Evolutionary conservation across 2,329 filamentous ascomycete genomes (phyloP), one percentile per base, ranked within the genome.

Genomic region (Fusarium sp.): DNA sequence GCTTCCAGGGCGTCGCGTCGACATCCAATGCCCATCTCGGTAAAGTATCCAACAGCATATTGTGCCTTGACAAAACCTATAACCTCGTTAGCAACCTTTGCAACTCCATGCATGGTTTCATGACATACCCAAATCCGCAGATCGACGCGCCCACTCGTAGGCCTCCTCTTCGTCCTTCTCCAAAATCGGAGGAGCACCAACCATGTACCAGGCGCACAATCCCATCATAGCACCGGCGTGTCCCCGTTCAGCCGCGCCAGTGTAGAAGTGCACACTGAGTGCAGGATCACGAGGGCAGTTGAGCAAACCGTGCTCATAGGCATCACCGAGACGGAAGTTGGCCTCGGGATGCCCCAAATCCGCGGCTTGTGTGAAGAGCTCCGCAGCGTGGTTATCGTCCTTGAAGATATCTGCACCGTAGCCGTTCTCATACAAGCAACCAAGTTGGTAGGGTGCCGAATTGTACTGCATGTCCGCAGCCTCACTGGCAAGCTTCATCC

Each of bases 11-110:
- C 90, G 78, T 99, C 96, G 53, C 93, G 90, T 36, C 93, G 91
- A 79, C 93, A 97, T 54, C 96, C 96, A 73, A 99, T 97, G 68
- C 96, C 96, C 92, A 96, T 97, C 79, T 99, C 96, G 5, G 94
- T 97, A 78, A 99, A 99, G 81, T 97, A 98, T 46, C 93, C 96
- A 20, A 97, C 89, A 0, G 96, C 93, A 74, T 98, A 99, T 78
- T 97, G 89, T n/a, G 96, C 96, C 73, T 89, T 89, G 68, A 87
- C 85, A 65, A 84, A 87, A 54, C 88, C 91, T 92, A 46, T 9
- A 20, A 69, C 2, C 25, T 6, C 11, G 27, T 76, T 64, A 70
- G 70, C 54, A 51, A 69, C 11, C 31, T 27, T 20, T 23, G 38
- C 46, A 9, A 18, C 29, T 42, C 27, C n/a, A n/a, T 20, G n/a